phyloP scores from a whole-genome alignment of 164 flowering plant species.

The Vitis labrusca region DNA sequence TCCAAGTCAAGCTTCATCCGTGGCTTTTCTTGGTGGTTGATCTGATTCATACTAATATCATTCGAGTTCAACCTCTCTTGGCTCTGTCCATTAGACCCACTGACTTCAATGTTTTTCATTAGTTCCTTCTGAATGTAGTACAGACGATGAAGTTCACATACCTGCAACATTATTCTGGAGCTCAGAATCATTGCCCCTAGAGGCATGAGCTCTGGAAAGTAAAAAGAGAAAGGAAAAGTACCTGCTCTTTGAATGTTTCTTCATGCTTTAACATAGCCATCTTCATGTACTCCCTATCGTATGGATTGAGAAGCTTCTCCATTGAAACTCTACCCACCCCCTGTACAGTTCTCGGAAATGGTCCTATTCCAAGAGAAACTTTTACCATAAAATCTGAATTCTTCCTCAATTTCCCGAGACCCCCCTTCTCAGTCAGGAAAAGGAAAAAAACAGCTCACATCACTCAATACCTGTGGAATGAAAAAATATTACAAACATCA shows the following conservation, averaged over 20 bases:
- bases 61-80: slow-evolving; percentile 13
- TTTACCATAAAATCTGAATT: too few species aligned
- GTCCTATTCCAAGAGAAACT: too few species aligned
- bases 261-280: slow-evolving; percentile 81
- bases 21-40: slow-evolving; percentile 15
- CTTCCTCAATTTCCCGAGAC: too few species aligned
- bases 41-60: not conserved
- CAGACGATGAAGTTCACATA: slow-evolving; percentile 79
- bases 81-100: slow-evolving; percentile 4
- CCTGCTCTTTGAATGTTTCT: slow-evolving; percentile 87
- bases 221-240: slow-evolving; percentile 14
- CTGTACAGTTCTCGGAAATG: too few species aligned
- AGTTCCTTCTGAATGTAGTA: slow-evolving; percentile 68
- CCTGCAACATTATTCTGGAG: slow-evolving; percentile 36
- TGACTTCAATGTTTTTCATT: slow-evolving; percentile 48
- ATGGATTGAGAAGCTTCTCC: slow-evolving; percentile 47
- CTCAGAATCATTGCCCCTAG: not conserved
- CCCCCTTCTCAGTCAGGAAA: too few species aligned
- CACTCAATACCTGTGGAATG: not conserved
- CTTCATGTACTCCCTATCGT: slow-evolving; percentile 64
- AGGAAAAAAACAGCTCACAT: too few species aligned
- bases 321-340: slow-evolving; percentile 12
- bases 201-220: not conserved
- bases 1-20: slow-evolving; percentile 43
- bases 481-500: not conserved